Evolutionary conservation across 164 flowering plant genomes (phyloP).

Genomic region (Vitis rotundifolia): DNA sequence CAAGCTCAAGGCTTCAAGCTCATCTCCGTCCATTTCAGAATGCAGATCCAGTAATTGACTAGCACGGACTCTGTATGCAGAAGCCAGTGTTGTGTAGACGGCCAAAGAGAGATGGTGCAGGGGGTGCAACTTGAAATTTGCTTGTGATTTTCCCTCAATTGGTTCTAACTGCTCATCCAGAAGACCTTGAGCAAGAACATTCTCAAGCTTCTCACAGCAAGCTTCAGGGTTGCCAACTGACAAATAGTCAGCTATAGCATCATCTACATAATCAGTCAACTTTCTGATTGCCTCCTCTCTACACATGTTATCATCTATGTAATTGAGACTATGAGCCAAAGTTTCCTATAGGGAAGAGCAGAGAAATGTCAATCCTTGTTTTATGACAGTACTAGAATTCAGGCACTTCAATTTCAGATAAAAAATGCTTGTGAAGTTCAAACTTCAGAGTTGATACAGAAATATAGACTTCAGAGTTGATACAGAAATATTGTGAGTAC

Average conservation of each 20-base stretch:
- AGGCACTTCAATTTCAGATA: neutral
- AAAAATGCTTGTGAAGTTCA: neutral
- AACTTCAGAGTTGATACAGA: too few relatives aligned
- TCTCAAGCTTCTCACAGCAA: constrained; percentile 62
- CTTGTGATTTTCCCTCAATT: constrained; percentile 13
- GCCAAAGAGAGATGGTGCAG: constrained; percentile 52
- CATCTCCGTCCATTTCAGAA: constrained; percentile 17
- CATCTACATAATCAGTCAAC: constrained; percentile 37
- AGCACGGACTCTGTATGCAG: constrained; percentile 58
- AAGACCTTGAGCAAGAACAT: constrained; percentile 34
- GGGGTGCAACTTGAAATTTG: constrained; percentile 42
- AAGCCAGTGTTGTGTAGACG: constrained; percentile 59
- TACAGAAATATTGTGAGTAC: too few relatives aligned
- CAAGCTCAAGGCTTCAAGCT: constrained; percentile 33
- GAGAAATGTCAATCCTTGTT: neutral
- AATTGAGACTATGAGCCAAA: constrained; percentile 8
- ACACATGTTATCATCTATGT: neutral
- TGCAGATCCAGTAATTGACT: constrained; percentile 17
- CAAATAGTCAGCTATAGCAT: constrained; percentile 47
- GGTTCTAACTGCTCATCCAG: constrained; percentile 12
- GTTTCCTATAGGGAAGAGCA: constrained; percentile 30
- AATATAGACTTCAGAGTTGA: neutral
- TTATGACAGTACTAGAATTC: neutral
- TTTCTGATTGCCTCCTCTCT: constrained; percentile 20
- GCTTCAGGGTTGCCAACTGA: constrained; percentile 43